A percentile compares a stretch with the other conserved stretches of the same genome.
Evolutionary conservation across 768 basidiomycete species (phyloP).

Genomic region (Epithele typhae): DNA sequence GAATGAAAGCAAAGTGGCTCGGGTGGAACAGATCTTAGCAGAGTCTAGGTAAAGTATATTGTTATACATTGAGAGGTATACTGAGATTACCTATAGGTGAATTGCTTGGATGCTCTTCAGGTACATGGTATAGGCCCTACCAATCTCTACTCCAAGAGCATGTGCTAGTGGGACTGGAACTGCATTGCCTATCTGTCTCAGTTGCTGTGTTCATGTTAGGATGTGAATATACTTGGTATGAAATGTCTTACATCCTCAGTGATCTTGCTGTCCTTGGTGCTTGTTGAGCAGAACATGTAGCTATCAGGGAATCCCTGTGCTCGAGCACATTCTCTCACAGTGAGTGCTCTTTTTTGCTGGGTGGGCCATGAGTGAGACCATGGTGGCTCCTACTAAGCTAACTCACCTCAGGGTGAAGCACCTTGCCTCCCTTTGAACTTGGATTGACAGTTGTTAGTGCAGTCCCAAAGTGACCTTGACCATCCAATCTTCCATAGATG

Average conservation of each 20-base stretch:
- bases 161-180: constrained; percentile 68
- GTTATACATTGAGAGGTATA: too few relatives aligned
- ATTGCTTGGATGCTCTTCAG: too few relatives aligned
- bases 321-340: constrained; percentile 63
- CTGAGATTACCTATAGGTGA: too few relatives aligned
- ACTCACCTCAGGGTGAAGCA: constrained; percentile 45
- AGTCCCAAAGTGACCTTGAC: constrained; percentile 52
- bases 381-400: too few relatives aligned
- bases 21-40: constrained; percentile 77
- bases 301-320: constrained; percentile 77
- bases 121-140: constrained; percentile 39
- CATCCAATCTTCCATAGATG: constrained; percentile 53
- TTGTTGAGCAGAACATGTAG: constrained; percentile 55
- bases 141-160: constrained; percentile 49
- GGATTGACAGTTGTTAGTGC: constrained; percentile 57
- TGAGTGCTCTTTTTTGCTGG: constrained; percentile 70
- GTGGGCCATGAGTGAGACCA: too few relatives aligned
- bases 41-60: too few relatives aligned
- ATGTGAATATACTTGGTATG: background rate
- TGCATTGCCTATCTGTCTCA: constrained; percentile 76
- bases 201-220: constrained; percentile 43
- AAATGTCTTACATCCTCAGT: constrained; percentile 47
- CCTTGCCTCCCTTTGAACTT: constrained; percentile 39
- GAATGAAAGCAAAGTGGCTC: constrained; percentile 73
- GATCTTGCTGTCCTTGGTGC: constrained; percentile 29